Evolutionary conservation across 2,329 filamentous ascomycete species (phyloP), one percentile per base, ranked within the genome.

Genomic region (Huntiella bhutanensis): DNA sequence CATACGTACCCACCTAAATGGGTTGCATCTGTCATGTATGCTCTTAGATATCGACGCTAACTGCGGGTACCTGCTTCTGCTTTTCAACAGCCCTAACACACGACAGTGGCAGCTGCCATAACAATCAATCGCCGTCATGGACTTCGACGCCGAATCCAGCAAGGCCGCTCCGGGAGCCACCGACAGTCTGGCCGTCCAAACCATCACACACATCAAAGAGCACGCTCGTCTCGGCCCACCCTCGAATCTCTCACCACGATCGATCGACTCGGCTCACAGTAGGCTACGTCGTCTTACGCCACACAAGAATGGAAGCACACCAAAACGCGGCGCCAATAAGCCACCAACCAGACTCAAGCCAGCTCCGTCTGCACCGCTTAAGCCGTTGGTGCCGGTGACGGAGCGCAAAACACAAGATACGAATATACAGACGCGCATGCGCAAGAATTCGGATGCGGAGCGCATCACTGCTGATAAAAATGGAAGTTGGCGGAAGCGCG

Each of bases 401-500:
- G 67, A 71, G 55, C 64, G 66, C 42, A 64, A 57, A 51, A 62
- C 62, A 7, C 62, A 64, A 50, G 62, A 65, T 38, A 63, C 58
- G 47, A 51, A 57, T 51, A 44, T 54, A n/a, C 49, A 56, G 51
- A 52, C 55, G 8, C 59, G 61, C 54, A 52, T 60, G 43, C 73
- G 67, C 56, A 70, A 69, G 53, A 71, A 69, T 48, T 62, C 64
- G 45, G 76, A 79, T 46, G 55, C 65, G 8, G 69, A 70, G 48
- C 73, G 67, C 56, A 65, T 64, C 54, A 71, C 75, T 46, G 33
- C 28, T 4, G 64, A 75, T 48, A 62, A 67, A n/a, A 67, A 71
- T 50, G 75, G 78, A 57, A 78, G 76, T 42, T 72, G 41, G 13
- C 41, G 47, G 6, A 43, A 36, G 3, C 41, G 79, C 46, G 77